Evolutionary conservation across 176 grass and related monocot genomes (phyloP).

Genomic region (Oryza meridionalis): DNA sequence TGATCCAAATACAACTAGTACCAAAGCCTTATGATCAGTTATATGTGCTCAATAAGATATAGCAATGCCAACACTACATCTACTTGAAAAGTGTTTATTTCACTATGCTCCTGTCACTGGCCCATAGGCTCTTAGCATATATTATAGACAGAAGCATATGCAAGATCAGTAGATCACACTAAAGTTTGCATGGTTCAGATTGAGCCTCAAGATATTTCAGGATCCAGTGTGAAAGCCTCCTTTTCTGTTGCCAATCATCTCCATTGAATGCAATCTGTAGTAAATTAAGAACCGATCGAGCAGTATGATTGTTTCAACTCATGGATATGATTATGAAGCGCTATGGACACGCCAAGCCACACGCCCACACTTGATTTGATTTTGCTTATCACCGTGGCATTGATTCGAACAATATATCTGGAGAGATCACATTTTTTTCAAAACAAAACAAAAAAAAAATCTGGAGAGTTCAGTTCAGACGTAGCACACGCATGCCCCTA

Average conservation of each 20-base stretch:
- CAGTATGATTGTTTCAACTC: neutral
- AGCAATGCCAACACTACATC: constrained; percentile 22
- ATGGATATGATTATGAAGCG: neutral
- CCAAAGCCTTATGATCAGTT: constrained; percentile 27
- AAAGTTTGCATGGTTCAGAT: constrained; percentile 11
- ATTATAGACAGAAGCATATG: neutral
- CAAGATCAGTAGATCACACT: neutral
- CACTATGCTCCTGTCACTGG: constrained; percentile 31
- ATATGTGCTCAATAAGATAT: constrained; percentile 19
- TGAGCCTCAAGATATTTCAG: constrained; percentile 24
- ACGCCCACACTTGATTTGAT: neutral
- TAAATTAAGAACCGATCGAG: neutral
- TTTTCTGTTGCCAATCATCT: neutral
- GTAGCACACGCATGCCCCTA: neutral
- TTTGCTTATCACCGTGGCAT: neutral
- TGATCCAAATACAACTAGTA: constrained; percentile 22
- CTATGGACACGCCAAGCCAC: neutral
- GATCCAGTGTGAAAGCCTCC: constrained; percentile 16
- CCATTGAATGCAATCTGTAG: neutral
- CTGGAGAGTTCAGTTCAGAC: too few relatives aligned
- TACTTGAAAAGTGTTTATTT: constrained; percentile 22
- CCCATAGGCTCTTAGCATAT: constrained; percentile 31
- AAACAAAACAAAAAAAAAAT: too few relatives aligned
- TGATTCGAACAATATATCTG: neutral
- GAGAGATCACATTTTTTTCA: neutral